Base-by-base conservation (phyloP, 306 rosid genomes). In the Arachis hypogaea region DNA sequence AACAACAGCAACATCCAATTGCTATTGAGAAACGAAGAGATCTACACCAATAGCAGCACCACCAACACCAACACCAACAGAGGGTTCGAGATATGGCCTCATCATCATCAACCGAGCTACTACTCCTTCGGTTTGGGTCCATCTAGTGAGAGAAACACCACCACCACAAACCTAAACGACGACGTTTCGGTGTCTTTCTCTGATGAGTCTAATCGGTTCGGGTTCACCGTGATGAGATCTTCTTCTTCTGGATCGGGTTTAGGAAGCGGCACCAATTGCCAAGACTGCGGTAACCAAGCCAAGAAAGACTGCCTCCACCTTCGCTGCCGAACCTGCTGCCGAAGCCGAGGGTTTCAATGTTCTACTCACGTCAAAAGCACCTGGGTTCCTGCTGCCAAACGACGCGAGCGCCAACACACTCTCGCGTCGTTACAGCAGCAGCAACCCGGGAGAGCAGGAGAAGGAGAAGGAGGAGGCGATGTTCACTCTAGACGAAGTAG, bases 241-340 rank as follows among this genome's bases (percentile, higher is more conserved):
- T 49, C 54, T 4, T 47, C 52, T 47, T 82, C 87, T 29, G 86
- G 93, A 12, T 49, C 55, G 16, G 77, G 78, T 29, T 22, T 81
- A 3, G 82, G 77, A 4, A 78, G 87, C 5, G 83, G 86, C 22
- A 52, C 58, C 9, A 94, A 89, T 62, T 94, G 99, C 52, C 97
- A 94, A 59, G 99, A 94, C 54, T 94, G 99, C 22, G 99, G 98
- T 2, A 94, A 94, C 81, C 99, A 94, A 62, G 95, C 99, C 0
- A 94, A 94, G 89, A 94, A 94, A 78, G 99, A 92, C 43, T 94
- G 99, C 57, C 12, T 80, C 0, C 96, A 94, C 71, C 82, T 91
- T 51, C 55, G 99, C 64, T 94, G 99, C 80, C 80, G 99, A 43
- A 94, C 99, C 14, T 94, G 99, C 60, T 94, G 99, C 56, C 92